Percentiles rank a stretch among this genome's conserved stretches.
Conservation (phyloP, 73 alveolate species). For the Urostyla sp. region DNA sequence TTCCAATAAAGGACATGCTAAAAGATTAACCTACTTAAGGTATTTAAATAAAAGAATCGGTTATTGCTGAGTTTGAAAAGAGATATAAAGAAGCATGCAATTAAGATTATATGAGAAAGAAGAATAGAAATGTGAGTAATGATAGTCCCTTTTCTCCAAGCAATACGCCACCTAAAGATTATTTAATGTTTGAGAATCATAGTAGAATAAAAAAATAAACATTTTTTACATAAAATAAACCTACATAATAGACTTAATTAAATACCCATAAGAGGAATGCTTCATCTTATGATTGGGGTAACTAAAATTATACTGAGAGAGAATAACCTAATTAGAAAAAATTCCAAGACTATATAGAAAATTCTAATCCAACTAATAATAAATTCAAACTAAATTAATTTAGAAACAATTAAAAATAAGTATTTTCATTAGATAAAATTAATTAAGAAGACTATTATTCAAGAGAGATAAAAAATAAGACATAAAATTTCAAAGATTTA, state of each 20-base stretch:
- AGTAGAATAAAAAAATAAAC: too few species aligned
- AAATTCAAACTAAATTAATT: too few species aligned
- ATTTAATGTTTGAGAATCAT: not conserved
- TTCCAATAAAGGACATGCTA: not conserved
- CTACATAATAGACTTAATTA: not conserved
- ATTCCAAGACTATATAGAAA: too few species aligned
- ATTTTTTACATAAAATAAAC: too few species aligned
- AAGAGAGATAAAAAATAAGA: too few species aligned
- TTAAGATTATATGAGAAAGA: not conserved
- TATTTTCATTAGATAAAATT: too few species aligned
- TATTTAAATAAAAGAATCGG: not conserved
- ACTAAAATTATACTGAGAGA: not conserved
- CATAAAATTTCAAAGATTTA: too few species aligned
- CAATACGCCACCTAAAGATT: constrained; percentile 9
- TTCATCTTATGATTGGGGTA: not conserved
- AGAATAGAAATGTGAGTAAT: constrained; percentile 20
- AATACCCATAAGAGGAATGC: not conserved
- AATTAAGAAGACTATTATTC: not conserved
- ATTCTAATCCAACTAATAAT: too few species aligned
- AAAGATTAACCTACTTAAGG: not conserved
- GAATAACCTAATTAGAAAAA: not conserved
- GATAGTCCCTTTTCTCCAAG: constrained; percentile 2
- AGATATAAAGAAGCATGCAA: constrained; percentile 7
- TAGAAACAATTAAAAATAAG: too few species aligned
- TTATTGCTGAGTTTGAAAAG: constrained; percentile 32